Percentiles rank a stretch among this genome's conserved stretches.
Conservation (phyloP, 1,284 basidiomycete genomes). For the Clitocybe nebularis region DNA sequence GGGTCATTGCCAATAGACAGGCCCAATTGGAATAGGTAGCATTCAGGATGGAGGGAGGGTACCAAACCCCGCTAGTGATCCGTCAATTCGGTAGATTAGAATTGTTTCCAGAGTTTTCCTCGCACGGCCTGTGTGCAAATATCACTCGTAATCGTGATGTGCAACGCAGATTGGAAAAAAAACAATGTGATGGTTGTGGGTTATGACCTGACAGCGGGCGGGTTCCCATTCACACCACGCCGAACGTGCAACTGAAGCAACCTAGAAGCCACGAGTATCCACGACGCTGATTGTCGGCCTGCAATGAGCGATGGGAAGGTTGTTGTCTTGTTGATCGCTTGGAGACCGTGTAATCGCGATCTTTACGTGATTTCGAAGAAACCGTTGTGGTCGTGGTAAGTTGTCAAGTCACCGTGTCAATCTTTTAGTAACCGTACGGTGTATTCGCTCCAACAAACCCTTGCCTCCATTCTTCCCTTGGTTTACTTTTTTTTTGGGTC, state of each 20-base stretch:
- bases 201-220: background rate
- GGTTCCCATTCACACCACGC: background rate
- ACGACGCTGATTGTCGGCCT: background rate
- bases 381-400: constrained; percentile 11
- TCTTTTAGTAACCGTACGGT: constrained; percentile 13
- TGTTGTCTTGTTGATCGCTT: background rate
- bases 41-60: no score
- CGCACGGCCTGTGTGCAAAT: no score
- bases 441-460: background rate
- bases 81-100: background rate
- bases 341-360: background rate
- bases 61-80: no score
- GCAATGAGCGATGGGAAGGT: background rate
- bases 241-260: background rate
- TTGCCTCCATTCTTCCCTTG: background rate
- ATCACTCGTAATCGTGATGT: no score
- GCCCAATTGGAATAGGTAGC: no score
- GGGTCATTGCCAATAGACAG: background rate
- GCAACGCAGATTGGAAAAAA: background rate
- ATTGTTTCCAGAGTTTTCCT: background rate
- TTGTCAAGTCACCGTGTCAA: constrained; percentile 14
- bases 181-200: background rate
- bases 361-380: background rate
- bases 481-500: background rate
- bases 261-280: background rate